Percentiles rank a stretch among this genome's conserved stretches.
Evolutionary conservation across 495 filamentous ascomycete genomes (phyloP).

Genomic region (Penicillium crystallinum): DNA sequence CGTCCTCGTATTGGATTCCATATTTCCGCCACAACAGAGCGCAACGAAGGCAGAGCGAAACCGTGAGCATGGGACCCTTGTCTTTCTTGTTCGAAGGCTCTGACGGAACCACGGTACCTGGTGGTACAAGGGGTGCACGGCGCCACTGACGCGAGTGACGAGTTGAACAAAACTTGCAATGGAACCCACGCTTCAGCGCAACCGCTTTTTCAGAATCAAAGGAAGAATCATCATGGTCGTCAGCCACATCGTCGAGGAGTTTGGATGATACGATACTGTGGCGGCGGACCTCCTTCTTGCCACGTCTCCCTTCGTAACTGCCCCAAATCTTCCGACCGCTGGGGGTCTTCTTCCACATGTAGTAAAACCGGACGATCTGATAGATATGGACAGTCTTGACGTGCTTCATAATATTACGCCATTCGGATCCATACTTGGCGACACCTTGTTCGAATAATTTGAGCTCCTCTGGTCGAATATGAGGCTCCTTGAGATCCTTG

Average conservation of each 20-base stretch:
- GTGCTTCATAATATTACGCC: constrained; percentile 75
- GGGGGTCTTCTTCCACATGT: constrained; percentile 95
- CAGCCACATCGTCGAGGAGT: constrained; percentile 85
- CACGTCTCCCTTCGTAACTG: constrained; percentile 75
- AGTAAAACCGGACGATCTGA: constrained; percentile 87
- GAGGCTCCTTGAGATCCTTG: constrained; percentile 79
- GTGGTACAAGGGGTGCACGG: constrained; percentile 69
- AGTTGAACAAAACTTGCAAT: constrained; percentile 90
- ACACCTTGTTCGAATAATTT: constrained; percentile 93
- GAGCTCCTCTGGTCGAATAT: constrained; percentile 68
- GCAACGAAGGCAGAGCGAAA: constrained; percentile 85
- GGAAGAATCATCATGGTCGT: constrained; percentile 91
- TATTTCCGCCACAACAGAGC: constrained; percentile 91
- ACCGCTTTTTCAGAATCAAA: constrained; percentile 87
- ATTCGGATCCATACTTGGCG: constrained; percentile 84
- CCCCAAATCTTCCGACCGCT: constrained; percentile 86
- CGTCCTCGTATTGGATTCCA: constrained; percentile 89
- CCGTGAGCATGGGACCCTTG: constrained; percentile 68
- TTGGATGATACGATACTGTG: constrained; percentile 53
- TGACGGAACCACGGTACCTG: constrained; percentile 64
- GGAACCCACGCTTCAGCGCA: constrained; percentile 72
- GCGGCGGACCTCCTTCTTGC: constrained; percentile 73
- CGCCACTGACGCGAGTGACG: constrained; percentile 85
- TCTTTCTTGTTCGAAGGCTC: constrained; percentile 65
- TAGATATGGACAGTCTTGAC: constrained; percentile 67